Evolutionary conservation across 108 stramenopile genomes (phyloP).

Genomic region (Discostella stelligeroides): DNA sequence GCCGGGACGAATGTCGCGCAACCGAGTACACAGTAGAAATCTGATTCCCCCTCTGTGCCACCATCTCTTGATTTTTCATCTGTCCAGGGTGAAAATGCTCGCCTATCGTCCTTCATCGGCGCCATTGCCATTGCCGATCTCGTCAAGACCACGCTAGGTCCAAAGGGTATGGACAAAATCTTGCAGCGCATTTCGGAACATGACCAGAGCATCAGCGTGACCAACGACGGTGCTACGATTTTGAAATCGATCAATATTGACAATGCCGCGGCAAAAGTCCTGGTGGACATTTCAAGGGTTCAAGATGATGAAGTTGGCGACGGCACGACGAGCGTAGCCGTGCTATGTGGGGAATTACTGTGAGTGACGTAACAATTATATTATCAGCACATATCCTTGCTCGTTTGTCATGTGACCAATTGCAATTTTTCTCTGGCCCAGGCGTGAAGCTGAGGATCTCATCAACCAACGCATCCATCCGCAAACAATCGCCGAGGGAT

Average conservation of each 20-base stretch:
- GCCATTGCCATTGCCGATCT: constrained; percentile 99
- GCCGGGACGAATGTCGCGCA: no score
- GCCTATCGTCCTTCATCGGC: constrained; percentile 97
- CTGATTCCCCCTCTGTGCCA: no score
- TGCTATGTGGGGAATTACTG: constrained; percentile 96
- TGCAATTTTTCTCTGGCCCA: not conserved
- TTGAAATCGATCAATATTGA: constrained; percentile 91
- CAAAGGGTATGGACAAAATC: constrained; percentile 99
- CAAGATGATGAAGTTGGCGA: constrained; percentile 99
- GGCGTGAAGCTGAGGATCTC: constrained; percentile 95
- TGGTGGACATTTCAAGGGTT: constrained; percentile 98
- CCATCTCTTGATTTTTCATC: constrained; percentile 7
- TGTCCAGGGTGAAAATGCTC: constrained; percentile 96
- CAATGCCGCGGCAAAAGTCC: constrained; percentile 98
- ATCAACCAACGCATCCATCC: constrained; percentile 96
- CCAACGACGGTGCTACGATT: constrained; percentile 97
- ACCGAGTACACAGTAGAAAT: no score
- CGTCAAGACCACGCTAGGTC: constrained; percentile 99
- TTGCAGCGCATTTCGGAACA: constrained; percentile 86
- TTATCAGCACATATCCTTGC: no score
- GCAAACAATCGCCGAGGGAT: constrained; percentile 97
- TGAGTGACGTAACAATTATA: constrained; percentile 15
- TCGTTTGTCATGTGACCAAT: no score
- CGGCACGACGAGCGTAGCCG: constrained; percentile 94
- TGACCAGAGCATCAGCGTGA: constrained; percentile 82